These are phyloP conservation scores for Maudiozyma serrabonitensis DNA, from an alignment of 805 yeast genomes.

Conservation along the genomic window DNA sequence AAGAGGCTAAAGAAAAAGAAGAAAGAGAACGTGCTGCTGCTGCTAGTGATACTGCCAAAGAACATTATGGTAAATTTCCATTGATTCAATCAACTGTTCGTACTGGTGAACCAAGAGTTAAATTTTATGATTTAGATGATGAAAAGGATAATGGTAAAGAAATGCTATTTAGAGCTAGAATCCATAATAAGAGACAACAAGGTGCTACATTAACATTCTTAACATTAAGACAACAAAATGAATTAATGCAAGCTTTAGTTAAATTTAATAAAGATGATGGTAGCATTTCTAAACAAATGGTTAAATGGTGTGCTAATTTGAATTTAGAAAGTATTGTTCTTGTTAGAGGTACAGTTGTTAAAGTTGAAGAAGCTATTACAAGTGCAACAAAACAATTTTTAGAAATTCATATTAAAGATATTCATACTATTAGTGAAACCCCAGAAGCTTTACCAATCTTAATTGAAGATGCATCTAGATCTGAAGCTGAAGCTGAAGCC, in stretches of 20 bases:
- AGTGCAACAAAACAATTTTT: slow-evolving; percentile 86
- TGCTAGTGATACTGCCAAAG: slow-evolving; percentile 80
- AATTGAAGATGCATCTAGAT: slow-evolving; percentile 92
- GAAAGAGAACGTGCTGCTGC: slow-evolving; percentile 59
- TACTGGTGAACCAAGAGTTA: slow-evolving; percentile 55
- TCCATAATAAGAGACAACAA: slow-evolving; percentile 88
- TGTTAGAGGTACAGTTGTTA: slow-evolving; percentile 75
- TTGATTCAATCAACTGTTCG: slow-evolving; percentile 67
- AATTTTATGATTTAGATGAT: slow-evolving; percentile 40
- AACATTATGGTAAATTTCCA: slow-evolving; percentile 82
- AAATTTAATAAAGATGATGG: slow-evolving; percentile 62
- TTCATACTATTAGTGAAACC: slow-evolving; percentile 73
- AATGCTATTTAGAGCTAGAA: slow-evolving; percentile 85
- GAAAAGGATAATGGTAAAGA: slow-evolving; percentile 53
- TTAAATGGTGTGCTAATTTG: slow-evolving; percentile 85
- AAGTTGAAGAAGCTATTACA: slow-evolving; percentile 78
- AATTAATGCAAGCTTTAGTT: slow-evolving; percentile 73
- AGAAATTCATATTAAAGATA: slow-evolving; percentile 69
- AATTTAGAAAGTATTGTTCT: slow-evolving; percentile 85
- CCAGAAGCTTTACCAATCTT: slow-evolving; percentile 89
- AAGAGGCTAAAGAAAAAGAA: slow-evolving; percentile 77
- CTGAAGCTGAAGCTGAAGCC: slow-evolving; percentile 89
- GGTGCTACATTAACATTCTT: slow-evolving; percentile 91
- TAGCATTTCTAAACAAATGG: slow-evolving; percentile 84
- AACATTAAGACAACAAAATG: slow-evolving; percentile 83